Evolutionary conservation across 2,329 filamentous ascomycete genomes (phyloP).

Genomic region (Monosporascus sp.): DNA sequence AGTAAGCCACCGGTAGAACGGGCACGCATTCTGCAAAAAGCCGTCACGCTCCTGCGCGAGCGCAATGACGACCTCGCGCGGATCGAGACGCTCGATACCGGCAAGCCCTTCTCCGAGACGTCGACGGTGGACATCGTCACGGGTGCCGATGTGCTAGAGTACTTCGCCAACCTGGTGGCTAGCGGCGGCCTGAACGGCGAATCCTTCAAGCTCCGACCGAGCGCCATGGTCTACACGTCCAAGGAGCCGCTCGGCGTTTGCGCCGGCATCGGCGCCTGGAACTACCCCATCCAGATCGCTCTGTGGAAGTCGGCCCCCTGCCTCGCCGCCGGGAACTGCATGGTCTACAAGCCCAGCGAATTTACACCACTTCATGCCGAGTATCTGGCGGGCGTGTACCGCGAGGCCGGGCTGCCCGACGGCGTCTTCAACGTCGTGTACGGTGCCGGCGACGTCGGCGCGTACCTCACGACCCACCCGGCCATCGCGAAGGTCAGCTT

Average conservation of each 20-base stretch:
- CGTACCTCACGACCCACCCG: constrained; percentile 66
- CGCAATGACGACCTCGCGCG: constrained; percentile 75
- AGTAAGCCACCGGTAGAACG: constrained; percentile 68
- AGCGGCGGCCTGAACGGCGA: constrained; percentile 77
- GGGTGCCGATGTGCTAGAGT: constrained; percentile 80
- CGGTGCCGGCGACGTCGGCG: constrained; percentile 72
- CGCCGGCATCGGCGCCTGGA: constrained; percentile 85
- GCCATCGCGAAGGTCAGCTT: constrained; percentile 81
- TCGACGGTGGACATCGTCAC: constrained; percentile 78
- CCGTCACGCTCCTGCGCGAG: constrained; percentile 65
- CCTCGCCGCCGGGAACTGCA: constrained; percentile 79
- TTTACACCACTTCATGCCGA: constrained; percentile 80
- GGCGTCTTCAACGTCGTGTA: constrained; percentile 87
- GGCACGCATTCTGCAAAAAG: constrained; percentile 71
- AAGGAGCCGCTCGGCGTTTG: constrained; percentile 81
- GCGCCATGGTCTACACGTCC: constrained; percentile 77
- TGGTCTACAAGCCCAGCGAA: constrained; percentile 89
- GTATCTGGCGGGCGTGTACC: constrained; percentile 68
- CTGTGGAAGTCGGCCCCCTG: constrained; percentile 86
- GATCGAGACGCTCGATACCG: constrained; percentile 78
- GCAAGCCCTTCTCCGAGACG: constrained; percentile 81
- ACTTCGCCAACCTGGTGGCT: constrained; percentile 75
- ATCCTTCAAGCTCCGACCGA: constrained; percentile 64
- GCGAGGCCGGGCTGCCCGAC: constrained; percentile 70
- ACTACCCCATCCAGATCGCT: constrained; percentile 87